Base-by-base conservation (phyloP, 352 stramenopile genomes). In the Thraustochytrium striatum region DNA sequence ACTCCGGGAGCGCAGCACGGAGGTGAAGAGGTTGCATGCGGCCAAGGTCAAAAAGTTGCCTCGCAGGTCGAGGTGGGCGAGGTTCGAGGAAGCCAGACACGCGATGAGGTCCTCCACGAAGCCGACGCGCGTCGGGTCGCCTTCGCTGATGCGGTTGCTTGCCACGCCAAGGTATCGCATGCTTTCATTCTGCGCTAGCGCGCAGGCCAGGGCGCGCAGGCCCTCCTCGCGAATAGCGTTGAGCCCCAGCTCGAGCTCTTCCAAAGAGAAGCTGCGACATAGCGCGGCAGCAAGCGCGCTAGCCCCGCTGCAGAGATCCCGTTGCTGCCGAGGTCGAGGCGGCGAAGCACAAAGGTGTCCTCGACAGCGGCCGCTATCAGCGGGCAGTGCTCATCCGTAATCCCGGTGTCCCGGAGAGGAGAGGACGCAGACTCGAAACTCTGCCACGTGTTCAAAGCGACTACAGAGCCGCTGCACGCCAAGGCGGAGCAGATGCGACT, bases 261-360 rank as follows among this genome's bases (percentile, higher is more conserved):
- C 16, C 47, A 55, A 55, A 25, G 47, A 21, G 16, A 21, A 21
- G 47, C 25, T 16, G 16, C 16, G 25, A 25, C 47, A 25, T 25
- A 55, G 25, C 47, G 25, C 47, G 25, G 16, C 47, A 55, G 47
- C 47, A 21, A 55, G 16, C 16, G 47, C 47, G 16, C 25, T 55
- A 25, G 47, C 47, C 25, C 47, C 47, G 16, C 16, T 21, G 47
- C 47, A 55, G 47, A 55, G 16, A 55, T 55, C 47, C 47, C 3
- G 30, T 73, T 73, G 9, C 7, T 11, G 1, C 32, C 38, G 32
- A 73, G 44, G 28, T 61, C 47, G 44, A 73, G 62, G 25, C 62
- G 62, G 8, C 25, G 21, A n/a, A 73, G 47, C 33, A 11, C 7
- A 57, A 70, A 44, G 30, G 0, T 7, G 19, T 7, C 61, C 38